phyloP scores from a whole-genome alignment of 2,329 filamentous ascomycete species.

The Paecilomyces dactylethromorphus region DNA sequence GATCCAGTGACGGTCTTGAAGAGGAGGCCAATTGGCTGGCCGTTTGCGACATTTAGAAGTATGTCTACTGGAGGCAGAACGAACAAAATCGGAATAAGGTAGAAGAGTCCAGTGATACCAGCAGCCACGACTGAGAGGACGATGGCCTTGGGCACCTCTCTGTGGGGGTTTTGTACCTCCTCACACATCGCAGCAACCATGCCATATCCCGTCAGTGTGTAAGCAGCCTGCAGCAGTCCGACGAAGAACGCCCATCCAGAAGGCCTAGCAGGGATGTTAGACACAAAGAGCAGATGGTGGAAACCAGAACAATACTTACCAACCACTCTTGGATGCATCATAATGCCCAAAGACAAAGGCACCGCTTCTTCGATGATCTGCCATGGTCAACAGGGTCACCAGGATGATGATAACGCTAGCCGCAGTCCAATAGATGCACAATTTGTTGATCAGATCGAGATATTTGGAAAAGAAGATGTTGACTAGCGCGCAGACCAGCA shows the following conservation, averaged over 20 bases:
- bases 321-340: conserved; percentile 59
- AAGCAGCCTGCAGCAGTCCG: conserved; percentile 58
- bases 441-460: conserved; percentile 63
- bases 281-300: not conserved
- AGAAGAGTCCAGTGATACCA: conserved; percentile 59
- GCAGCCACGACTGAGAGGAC: conserved; percentile 62
- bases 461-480: conserved; percentile 59
- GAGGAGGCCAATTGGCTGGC: conserved; percentile 67
- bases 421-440: conserved; percentile 67
- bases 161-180: conserved; percentile 62
- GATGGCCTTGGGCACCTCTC: conserved; percentile 65
- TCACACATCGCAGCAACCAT: conserved; percentile 69
- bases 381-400: conserved; percentile 55
- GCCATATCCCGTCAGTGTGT: conserved; percentile 52
- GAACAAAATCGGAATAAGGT: conserved; percentile 68
- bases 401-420: conserved; percentile 63
- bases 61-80: conserved; percentile 62
- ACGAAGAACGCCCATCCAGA: conserved; percentile 67
- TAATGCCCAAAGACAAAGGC: conserved; percentile 64
- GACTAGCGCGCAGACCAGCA: conserved; percentile 56
- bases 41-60: conserved; percentile 60
- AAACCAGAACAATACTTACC: conserved; percentile 32
- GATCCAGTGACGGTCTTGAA: conserved; percentile 73
- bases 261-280: conserved; percentile 37
- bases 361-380: conserved; percentile 50